These are phyloP conservation scores for Cucurbita moschata DNA, from an alignment of 306 rosid genomes.

Conservation along the genomic window DNA sequence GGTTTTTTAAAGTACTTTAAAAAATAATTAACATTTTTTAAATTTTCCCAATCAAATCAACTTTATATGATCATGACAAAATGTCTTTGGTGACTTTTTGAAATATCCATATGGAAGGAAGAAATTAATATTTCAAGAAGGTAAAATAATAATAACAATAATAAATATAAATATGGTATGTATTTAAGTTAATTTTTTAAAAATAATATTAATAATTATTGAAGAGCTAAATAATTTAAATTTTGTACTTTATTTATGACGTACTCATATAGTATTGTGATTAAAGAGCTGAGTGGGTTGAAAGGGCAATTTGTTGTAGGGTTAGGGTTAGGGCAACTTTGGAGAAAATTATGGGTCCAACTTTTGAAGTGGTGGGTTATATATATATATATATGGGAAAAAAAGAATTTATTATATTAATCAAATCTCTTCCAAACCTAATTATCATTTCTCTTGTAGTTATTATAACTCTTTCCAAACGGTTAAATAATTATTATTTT, in stretches of 20 bases:
- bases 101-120: no score
- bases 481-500: neutral
- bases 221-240: neutral
- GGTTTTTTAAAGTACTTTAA: neutral
- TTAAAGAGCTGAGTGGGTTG: neutral
- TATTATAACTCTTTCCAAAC: no score
- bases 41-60: neutral
- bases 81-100: neutral
- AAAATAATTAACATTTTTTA: neutral
- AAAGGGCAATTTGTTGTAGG: neutral
- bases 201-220: no score
- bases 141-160: no score
- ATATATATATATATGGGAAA: neutral
- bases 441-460: neutral
- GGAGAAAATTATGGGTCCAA: neutral
- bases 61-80: neutral
- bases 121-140: no score
- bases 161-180: no score
- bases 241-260: no score
- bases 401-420: neutral
- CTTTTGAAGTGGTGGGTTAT: conserved; percentile 5
- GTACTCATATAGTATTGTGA: neutral
- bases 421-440: neutral
- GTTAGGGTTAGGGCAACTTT: neutral
- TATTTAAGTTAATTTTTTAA: no score